These are phyloP conservation scores for Trifolium dubium DNA, from an alignment of 306 rosid genomes.

Conservation along the genomic window DNA sequence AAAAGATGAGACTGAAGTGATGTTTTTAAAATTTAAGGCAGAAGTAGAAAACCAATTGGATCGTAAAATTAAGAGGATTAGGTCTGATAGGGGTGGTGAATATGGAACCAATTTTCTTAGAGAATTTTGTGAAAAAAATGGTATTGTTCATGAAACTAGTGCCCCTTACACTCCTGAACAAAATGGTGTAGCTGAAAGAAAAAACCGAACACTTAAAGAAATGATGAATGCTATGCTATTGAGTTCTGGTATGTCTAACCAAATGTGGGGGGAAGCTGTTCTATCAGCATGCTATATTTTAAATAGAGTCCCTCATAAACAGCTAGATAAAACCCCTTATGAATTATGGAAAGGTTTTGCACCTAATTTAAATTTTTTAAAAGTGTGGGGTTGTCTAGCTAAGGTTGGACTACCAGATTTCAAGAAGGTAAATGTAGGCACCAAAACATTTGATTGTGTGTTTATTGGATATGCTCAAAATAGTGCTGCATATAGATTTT, in stretches of 20 bases:
- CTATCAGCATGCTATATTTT: no score
- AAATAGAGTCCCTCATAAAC: no score
- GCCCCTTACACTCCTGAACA: background rate
- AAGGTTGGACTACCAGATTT: background rate
- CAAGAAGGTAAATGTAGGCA: background rate
- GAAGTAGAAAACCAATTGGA: background rate
- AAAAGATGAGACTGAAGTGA: no score
- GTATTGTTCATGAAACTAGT: background rate
- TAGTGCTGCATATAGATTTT: background rate
- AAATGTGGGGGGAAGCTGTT: background rate
- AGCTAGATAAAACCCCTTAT: no score
- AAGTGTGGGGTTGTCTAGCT: no score
- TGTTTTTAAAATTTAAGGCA: background rate
- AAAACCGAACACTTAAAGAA: background rate
- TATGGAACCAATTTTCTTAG: background rate
- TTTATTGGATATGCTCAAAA: background rate
- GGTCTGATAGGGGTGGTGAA: background rate
- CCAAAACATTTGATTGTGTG: background rate
- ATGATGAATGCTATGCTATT: background rate
- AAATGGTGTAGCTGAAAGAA: background rate
- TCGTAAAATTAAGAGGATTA: background rate
- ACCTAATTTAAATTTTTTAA: no score
- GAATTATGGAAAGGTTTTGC: no score
- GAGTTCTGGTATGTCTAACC: no score
- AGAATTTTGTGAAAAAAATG: background rate